Percentiles rank a stretch among this genome's conserved stretches.
Evolutionary conservation across 108 stramenopile species (phyloP).

Genomic region (Schizochytrium sp.): DNA sequence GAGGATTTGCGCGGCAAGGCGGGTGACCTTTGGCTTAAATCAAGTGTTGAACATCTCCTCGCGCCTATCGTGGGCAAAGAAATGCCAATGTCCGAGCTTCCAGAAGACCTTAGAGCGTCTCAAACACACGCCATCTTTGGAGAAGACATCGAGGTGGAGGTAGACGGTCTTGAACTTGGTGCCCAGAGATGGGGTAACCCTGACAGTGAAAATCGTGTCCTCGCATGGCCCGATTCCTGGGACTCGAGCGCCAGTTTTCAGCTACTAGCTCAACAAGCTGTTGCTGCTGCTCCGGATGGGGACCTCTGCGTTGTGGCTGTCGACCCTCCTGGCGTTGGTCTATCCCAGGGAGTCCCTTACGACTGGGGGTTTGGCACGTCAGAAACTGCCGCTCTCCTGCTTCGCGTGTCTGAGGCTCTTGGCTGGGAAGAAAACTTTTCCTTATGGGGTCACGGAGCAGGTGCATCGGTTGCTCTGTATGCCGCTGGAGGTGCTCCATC

Average conservation of each 20-base stretch:
- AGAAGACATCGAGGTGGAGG: conserved; percentile 26
- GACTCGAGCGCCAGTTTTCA: conserved; percentile 38
- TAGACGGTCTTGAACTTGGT: conserved; percentile 45
- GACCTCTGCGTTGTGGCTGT: conserved; percentile 43
- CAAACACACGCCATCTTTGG: background rate
- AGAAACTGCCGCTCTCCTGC: conserved; percentile 1
- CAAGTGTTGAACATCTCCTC: background rate
- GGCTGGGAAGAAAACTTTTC: conserved; percentile 45
- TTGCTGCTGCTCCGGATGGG: background rate
- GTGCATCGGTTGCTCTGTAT: conserved; percentile 40
- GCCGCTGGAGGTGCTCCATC: background rate
- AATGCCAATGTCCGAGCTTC: background rate
- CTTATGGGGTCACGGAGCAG: conserved; percentile 26
- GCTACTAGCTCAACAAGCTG: background rate
- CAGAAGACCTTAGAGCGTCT: background rate
- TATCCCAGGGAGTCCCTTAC: background rate
- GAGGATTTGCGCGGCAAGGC: background rate
- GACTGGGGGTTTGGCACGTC: conserved; percentile 40
- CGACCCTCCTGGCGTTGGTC: conserved; percentile 49
- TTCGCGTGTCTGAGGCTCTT: conserved; percentile 1
- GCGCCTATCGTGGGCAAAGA: background rate
- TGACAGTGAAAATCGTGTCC: background rate
- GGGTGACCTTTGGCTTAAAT: background rate
- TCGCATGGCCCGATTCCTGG: conserved; percentile 22
- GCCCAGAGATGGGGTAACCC: conserved; percentile 34